A percentile compares a stretch with the other conserved stretches of the same genome.
These are phyloP conservation scores for Lecanosticta acicola DNA, from an alignment of 2,329 filamentous ascomycete genomes.

Conservation along the genomic window DNA sequence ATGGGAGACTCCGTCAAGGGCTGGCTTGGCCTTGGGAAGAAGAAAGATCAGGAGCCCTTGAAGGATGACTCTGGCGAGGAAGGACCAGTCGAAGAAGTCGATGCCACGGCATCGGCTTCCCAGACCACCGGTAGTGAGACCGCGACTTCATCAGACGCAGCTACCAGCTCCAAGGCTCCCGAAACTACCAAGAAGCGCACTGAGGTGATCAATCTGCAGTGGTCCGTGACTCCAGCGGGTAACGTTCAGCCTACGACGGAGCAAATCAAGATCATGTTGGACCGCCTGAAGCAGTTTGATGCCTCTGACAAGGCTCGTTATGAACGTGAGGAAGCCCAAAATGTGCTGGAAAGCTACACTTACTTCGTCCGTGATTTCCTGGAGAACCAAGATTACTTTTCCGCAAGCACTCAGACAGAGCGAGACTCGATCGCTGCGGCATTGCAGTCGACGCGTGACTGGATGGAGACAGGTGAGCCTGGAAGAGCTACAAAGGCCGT, in stretches of 20 bases:
- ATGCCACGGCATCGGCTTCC: constrained; percentile 33
- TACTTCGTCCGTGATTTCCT: constrained; percentile 83
- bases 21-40: constrained; percentile 87
- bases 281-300: constrained; percentile 73
- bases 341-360: constrained; percentile 88
- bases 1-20: constrained; percentile 94
- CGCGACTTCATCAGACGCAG: constrained; percentile 38
- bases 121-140: constrained; percentile 34
- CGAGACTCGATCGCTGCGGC: constrained; percentile 62
- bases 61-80: constrained; percentile 53
- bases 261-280: constrained; percentile 55
- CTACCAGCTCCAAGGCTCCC: constrained; percentile 38
- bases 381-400: constrained; percentile 67
- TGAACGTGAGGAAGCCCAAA: constrained; percentile 77
- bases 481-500: constrained; percentile 67
- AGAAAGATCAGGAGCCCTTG: constrained; percentile 73
- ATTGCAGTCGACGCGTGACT: constrained; percentile 68
- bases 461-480: constrained; percentile 73
- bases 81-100: constrained; percentile 37
- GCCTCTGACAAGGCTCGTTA: constrained; percentile 72
- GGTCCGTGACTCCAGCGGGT: constrained; percentile 41
- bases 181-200: constrained; percentile 47
- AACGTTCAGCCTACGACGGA: constrained; percentile 56
- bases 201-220: constrained; percentile 49
- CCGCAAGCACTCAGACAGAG: constrained; percentile 63